A percentile compares a stretch with the other conserved stretches of the same genome.
phyloP scores from a whole-genome alignment of 2,329 filamentous ascomycete genomes.

The Sporothrix globosa region DNA sequence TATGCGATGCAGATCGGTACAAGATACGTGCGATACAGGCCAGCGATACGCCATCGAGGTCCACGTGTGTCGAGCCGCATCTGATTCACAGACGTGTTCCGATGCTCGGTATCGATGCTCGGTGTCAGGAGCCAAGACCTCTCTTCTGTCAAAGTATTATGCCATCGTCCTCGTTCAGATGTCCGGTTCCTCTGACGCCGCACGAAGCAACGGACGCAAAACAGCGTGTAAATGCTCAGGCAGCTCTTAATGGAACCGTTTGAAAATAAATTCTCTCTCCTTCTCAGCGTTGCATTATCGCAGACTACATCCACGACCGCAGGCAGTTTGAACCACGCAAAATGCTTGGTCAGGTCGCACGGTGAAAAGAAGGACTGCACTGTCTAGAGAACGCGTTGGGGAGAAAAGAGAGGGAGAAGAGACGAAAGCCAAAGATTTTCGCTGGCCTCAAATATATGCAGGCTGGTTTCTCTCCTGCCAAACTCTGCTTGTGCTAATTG shows the following conservation, averaged over 20 bases:
- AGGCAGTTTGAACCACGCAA: constrained; percentile 62
- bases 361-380: constrained; percentile 71
- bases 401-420: constrained; percentile 31
- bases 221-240: constrained; percentile 51
- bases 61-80: background rate
- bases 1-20: too few relatives aligned
- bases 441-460: constrained; percentile 24
- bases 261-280: constrained; percentile 44
- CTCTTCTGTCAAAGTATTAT: background rate
- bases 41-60: background rate
- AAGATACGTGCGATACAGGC: too few relatives aligned
- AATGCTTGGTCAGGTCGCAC: constrained; percentile 65
- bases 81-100: background rate
- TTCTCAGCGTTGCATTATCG: constrained; percentile 64
- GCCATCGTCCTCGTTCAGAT: constrained; percentile 46
- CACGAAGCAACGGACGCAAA: constrained; percentile 62
- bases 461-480: background rate
- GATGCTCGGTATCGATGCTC: background rate
- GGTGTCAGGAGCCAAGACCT: too few relatives aligned
- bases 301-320: constrained; percentile 64
- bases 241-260: constrained; percentile 62
- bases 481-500: background rate
- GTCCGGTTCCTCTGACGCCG: constrained; percentile 84
- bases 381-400: constrained; percentile 80
- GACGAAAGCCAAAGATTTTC: constrained; percentile 33